Evolutionary conservation across 352 stramenopile species (phyloP), one percentile per base, ranked within the genome.

Genomic region (Globisporangium nagaii): DNA sequence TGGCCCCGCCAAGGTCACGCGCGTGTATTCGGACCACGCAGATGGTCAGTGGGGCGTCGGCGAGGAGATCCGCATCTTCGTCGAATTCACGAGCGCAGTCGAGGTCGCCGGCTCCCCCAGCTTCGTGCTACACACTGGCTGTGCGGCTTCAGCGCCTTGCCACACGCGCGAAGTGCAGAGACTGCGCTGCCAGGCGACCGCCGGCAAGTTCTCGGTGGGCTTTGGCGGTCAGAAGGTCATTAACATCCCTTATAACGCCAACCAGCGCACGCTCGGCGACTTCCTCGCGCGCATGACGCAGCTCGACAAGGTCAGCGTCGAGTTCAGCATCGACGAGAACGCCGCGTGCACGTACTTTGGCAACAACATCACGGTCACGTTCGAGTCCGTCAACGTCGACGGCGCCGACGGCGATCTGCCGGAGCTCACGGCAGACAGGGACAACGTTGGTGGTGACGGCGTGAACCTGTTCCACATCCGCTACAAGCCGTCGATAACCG

Each of bases 291-390:
- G 75, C 25, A 87, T 93, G 68, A 88, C 77, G 39, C 58, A 71
- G 32, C 76, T 93, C 53, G 56, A 87, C 57, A 53, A 66, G 24
- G 75, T 93, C 12, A 55, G 60, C 1, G 63, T 93, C 30, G 59
- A 71, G 19, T 92, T 86, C 58, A 78, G 63, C 27, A 84, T 88
- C 31, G 63, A 75, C 13, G 81, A 84, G 25, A 50, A 75, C 56
- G 53, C 62, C 0, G 76, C 79, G 34, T 90, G 81, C 51, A 86
- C 79, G n/a, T 92, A 78, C 47, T 82, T 86, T 39, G 81, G 81
- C 25, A 92, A 89, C 58, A 88, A 88, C 55, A 88, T 90, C 53
- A 88, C 75, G 0, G 52, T 92, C 20, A 87, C 78, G 1, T 92
- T 88, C 58, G 79, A 90, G 45, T 86, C 75, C 4, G 71, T 90